These are phyloP conservation scores for Hericium coralloides DNA, from an alignment of 768 basidiomycete species.

Conservation along the genomic window DNA sequence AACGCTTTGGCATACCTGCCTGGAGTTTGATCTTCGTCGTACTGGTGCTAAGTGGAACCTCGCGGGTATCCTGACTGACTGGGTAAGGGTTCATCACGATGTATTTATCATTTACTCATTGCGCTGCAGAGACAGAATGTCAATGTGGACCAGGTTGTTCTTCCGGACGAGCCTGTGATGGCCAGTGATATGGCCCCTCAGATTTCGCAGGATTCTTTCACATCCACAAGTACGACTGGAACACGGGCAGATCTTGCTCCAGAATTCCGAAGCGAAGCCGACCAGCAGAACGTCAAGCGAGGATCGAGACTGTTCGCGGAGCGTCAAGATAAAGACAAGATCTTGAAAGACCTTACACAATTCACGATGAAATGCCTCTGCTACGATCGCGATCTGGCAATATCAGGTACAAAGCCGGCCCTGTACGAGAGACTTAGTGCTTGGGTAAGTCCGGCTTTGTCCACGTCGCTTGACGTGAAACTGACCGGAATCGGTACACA, in stretches of 20 bases:
- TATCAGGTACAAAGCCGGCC: background rate
- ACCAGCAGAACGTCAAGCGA: background rate
- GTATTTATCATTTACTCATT: too few relatives aligned
- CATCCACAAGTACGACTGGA: too few relatives aligned
- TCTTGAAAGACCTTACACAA: background rate
- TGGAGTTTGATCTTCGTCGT: conserved; percentile 1
- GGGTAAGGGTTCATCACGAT: conserved; percentile 4
- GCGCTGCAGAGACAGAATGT: too few relatives aligned
- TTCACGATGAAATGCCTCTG: background rate
- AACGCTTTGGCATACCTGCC: conserved; percentile 8
- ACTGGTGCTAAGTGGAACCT: conserved; percentile 3
- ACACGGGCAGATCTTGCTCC: too few relatives aligned
- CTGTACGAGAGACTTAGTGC: background rate
- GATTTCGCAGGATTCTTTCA: too few relatives aligned
- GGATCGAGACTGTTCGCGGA: too few relatives aligned
- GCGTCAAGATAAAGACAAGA: background rate
- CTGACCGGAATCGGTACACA: too few relatives aligned
- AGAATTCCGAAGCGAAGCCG: background rate
- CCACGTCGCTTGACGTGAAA: too few relatives aligned
- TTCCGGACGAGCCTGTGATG: too few relatives aligned
- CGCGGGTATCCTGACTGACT: background rate
- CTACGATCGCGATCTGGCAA: background rate
- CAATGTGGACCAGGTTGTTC: too few relatives aligned
- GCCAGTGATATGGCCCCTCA: too few relatives aligned
- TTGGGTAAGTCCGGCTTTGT: too few relatives aligned